Evolutionary conservation across 192 early-diverging fungal species (phyloP).

Genomic region (Coemansia sp.): DNA sequence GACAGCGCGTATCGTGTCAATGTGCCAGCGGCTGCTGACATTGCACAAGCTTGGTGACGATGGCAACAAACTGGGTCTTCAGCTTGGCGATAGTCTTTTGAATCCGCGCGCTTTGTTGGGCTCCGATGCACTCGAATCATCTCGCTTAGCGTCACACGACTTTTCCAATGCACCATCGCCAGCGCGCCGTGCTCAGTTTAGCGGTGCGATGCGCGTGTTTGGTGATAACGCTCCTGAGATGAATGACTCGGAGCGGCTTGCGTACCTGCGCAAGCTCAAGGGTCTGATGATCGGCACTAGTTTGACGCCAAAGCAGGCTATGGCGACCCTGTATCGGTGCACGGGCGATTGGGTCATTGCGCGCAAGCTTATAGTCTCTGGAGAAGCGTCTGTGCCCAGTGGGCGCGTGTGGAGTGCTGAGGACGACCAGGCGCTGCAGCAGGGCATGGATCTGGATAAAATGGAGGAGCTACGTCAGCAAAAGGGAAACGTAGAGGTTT

Average conservation of each 20-base stretch:
- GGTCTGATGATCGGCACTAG: slow-evolving; percentile 35
- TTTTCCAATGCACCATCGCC: slow-evolving; percentile 25
- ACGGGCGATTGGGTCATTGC: slow-evolving; percentile 50
- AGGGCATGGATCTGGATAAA: slow-evolving; percentile 12
- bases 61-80: not conserved
- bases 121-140: not conserved
- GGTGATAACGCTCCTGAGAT: slow-evolving; percentile 37
- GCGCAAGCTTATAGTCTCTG: slow-evolving; percentile 30
- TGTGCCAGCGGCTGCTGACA: slow-evolving; percentile 41
- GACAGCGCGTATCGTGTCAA: slow-evolving; percentile 21
- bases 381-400: slow-evolving; percentile 9
- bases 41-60: slow-evolving; percentile 23
- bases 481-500: slow-evolving; percentile 50
- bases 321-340: slow-evolving; percentile 39
- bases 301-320: slow-evolving; percentile 29
- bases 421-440: slow-evolving; percentile 34
- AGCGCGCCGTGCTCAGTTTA: slow-evolving; percentile 32
- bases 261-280: slow-evolving; percentile 48
- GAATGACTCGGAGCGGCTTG: slow-evolving; percentile 26
- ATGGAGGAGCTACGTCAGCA: slow-evolving; percentile 41
- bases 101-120: slow-evolving; percentile 3
- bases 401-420: slow-evolving; percentile 32
- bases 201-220: slow-evolving; percentile 50
- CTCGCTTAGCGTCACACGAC: not conserved
- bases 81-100: slow-evolving; percentile 9